Evolutionary conservation across 1,139 yeast genomes (phyloP).

Genomic region (Yamadazyma siamensis): DNA sequence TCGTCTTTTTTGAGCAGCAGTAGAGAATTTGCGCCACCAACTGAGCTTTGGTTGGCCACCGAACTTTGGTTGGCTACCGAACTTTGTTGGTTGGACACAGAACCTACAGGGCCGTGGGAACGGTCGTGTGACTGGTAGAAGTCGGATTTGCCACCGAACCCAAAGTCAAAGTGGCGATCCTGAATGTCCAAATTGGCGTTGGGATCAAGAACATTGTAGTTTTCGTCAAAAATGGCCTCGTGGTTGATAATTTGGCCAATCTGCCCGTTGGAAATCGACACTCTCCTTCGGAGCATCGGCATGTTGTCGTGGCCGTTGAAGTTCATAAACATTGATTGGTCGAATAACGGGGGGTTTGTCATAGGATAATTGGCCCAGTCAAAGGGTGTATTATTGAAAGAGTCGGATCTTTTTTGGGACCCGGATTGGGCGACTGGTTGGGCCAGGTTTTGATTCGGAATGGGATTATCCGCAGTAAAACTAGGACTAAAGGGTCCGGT

Average conservation of each 20-base stretch:
- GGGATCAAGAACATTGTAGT: conserved; percentile 9
- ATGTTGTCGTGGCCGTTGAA: conserved; percentile 35
- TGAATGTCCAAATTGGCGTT: conserved; percentile 9
- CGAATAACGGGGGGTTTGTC: conserved; percentile 65
- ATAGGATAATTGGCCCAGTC: conserved; percentile 52
- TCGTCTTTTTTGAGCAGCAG: conserved; percentile 15
- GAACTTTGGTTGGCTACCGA: no score
- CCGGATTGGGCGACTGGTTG: no score
- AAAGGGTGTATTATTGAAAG: conserved; percentile 24
- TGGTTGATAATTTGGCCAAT: conserved; percentile 63
- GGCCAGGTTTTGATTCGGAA: no score
- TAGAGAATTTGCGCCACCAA: conserved; percentile 10
- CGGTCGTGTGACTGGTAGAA: no score
- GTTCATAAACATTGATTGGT: conserved; percentile 46
- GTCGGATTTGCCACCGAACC: neutral
- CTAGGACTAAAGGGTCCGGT: no score
- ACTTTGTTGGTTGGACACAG: neutral
- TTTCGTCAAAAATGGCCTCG: conserved; percentile 37
- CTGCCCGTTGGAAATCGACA: conserved; percentile 77
- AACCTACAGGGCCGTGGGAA: no score
- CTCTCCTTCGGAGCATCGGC: conserved; percentile 52
- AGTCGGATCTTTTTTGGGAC: conserved; percentile 2
- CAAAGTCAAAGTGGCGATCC: neutral
- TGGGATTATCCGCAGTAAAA: conserved; percentile 1
- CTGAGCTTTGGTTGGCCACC: neutral